These are phyloP conservation scores for Sedum album DNA, from an alignment of 164 flowering plant species.

Conservation along the genomic window DNA sequence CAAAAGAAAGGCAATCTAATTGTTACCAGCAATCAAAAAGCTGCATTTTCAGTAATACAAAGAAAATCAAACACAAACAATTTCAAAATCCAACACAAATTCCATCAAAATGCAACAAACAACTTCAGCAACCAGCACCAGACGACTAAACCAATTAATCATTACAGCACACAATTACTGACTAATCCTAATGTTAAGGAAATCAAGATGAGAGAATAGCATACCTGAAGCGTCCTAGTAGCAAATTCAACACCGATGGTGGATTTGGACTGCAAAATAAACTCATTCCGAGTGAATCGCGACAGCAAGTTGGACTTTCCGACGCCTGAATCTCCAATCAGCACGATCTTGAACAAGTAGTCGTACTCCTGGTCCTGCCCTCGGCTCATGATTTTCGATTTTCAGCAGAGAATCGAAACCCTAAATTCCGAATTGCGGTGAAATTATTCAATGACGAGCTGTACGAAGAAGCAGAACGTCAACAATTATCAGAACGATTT, in stretches of 20 bases:
- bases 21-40: too few relatives aligned
- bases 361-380: constrained; percentile 58
- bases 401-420: background rate
- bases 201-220: background rate
- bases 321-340: constrained; percentile 44
- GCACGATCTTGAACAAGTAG: constrained; percentile 51
- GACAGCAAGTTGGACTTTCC: constrained; percentile 40
- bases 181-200: too few relatives aligned
- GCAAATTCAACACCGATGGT: constrained; percentile 77
- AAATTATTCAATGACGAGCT: background rate
- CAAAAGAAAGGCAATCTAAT: too few relatives aligned
- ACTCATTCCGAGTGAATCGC: constrained; percentile 64
- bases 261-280: constrained; percentile 66
- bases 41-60: too few relatives aligned
- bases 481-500: background rate
- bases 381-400: constrained; percentile 25
- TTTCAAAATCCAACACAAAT: too few relatives aligned
- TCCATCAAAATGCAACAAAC: too few relatives aligned
- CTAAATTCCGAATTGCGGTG: background rate
- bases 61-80: too few relatives aligned
- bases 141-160: background rate
- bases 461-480: background rate
- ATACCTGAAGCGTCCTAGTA: constrained; percentile 63
- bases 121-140: too few relatives aligned
- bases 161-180: background rate